Percentiles rank a stretch among this genome's conserved stretches.
Evolutionary conservation across 805 yeast species (phyloP).

Genomic region (Candida endomychidarum): DNA sequence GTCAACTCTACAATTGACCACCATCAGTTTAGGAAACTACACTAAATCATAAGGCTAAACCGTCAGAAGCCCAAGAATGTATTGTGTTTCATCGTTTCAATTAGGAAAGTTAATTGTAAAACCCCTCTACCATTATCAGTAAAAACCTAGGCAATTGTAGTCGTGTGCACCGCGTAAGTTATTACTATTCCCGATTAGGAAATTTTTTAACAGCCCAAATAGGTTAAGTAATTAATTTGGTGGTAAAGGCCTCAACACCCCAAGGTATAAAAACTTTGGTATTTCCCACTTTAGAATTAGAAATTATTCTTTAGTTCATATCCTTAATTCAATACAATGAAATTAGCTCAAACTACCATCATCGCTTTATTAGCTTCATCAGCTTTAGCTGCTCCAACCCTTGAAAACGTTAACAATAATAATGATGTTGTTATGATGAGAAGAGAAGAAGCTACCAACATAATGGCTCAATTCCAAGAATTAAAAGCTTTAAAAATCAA

Average conservation of each 20-base stretch:
- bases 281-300: not conserved
- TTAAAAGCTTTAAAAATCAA: constrained; percentile 33
- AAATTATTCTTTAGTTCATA: no score
- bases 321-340: constrained; percentile 25
- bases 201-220: constrained; percentile 16
- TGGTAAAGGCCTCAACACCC: no score
- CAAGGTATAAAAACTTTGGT: not conserved
- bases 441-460: constrained; percentile 36
- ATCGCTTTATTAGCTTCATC: constrained; percentile 41
- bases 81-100: not conserved
- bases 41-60: no score
- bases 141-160: not conserved
- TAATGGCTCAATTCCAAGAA: constrained; percentile 33
- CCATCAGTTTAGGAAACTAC: no score
- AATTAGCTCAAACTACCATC: constrained; percentile 39
- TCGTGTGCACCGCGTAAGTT: constrained; percentile 12
- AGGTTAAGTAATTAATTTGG: constrained; percentile 6
- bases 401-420: not conserved
- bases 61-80: no score
- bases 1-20: no score
- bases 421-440: constrained; percentile 25
- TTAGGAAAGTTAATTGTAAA: constrained; percentile 1
- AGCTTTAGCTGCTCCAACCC: constrained; percentile 35
- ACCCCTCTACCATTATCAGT: constrained; percentile 3
- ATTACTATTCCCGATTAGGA: constrained; percentile 23